These are phyloP conservation scores for Solanum sitiens DNA, from an alignment of 257 asterid species.

Conservation along the genomic window DNA sequence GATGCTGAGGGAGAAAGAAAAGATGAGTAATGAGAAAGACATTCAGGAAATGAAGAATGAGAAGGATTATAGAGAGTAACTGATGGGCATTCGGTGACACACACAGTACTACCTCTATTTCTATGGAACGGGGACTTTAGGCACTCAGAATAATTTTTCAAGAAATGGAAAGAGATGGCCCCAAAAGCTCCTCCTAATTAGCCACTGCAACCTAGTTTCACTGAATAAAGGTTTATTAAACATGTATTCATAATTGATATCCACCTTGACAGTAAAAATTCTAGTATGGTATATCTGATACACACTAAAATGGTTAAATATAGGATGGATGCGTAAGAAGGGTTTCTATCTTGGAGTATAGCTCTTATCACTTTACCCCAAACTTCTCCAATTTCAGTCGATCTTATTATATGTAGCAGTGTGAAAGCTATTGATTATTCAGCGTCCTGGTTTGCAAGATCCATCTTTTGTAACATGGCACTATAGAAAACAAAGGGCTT, in stretches of 20 bases:
- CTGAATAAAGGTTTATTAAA: background rate
- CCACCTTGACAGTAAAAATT: background rate
- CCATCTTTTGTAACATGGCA: background rate
- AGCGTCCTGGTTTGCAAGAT: background rate
- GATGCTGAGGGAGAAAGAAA: background rate
- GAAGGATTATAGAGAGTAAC: background rate
- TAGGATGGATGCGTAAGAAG: background rate
- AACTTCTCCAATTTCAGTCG: background rate
- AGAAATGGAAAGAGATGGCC: background rate
- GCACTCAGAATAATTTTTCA: background rate
- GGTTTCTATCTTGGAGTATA: background rate
- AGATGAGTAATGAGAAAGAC: background rate
- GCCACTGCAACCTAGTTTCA: background rate
- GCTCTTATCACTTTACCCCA: background rate
- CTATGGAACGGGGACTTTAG: background rate
- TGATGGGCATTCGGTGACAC: background rate
- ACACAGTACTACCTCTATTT: background rate
- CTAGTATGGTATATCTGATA: background rate
- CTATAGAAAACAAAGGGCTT: background rate
- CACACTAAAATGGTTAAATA: background rate
- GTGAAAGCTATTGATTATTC: background rate
- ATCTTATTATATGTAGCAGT: background rate
- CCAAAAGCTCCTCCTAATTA: background rate
- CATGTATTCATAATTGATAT: background rate
- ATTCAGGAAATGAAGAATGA: background rate